Evolutionary conservation across 768 basidiomycete species (phyloP).

Genomic region (Naematelia encephala): DNA sequence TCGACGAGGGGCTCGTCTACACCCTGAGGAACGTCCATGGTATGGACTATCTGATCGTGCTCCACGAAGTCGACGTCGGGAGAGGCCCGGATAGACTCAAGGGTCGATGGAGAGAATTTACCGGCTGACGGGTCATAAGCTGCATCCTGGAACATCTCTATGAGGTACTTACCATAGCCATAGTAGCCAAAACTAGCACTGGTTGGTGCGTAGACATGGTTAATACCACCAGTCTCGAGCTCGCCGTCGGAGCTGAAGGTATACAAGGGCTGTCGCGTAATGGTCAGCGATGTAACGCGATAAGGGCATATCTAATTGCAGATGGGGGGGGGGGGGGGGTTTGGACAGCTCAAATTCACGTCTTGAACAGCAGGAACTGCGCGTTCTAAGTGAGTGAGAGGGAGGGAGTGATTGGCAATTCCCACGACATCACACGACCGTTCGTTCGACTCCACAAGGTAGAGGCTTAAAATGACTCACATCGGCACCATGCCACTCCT

Average conservation of each 20-base stretch:
- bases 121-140: constrained; percentile 56
- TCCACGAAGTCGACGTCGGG: constrained; percentile 93
- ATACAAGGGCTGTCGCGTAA: constrained; percentile 49
- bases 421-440: neutral
- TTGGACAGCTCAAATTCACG: constrained; percentile 6
- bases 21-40: constrained; percentile 56
- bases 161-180: constrained; percentile 44
- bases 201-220: constrained; percentile 69
- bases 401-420: constrained; percentile 2
- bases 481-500: constrained; percentile 60
- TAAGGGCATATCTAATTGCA: too few relatives aligned
- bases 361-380: too few relatives aligned
- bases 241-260: constrained; percentile 26
- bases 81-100: constrained; percentile 72
- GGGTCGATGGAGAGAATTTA: constrained; percentile 63
- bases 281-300: constrained; percentile 52
- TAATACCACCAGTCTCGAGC: constrained; percentile 47
- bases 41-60: constrained; percentile 86
- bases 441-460: neutral
- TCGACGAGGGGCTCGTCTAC: constrained; percentile 31
- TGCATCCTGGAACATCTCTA: neutral
- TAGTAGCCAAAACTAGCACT: constrained; percentile 63
- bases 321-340: too few relatives aligned
- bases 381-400: too few relatives aligned
- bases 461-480: too few relatives aligned